Conservation (phyloP, 1,284 basidiomycete species). For the Puccinia triticina region DNA sequence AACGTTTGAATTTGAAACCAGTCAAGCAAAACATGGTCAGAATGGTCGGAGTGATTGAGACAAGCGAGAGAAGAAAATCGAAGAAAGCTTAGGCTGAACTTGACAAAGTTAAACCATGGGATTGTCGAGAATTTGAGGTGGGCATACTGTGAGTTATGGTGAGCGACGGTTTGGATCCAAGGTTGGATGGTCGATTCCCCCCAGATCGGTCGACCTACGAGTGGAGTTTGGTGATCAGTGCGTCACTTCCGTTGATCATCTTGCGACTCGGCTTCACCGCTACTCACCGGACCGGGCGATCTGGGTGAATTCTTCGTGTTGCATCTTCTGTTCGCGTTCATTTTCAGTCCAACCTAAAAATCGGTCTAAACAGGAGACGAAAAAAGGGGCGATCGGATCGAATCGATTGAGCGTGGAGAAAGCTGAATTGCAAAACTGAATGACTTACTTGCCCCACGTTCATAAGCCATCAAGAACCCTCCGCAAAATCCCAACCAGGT, state of each 20-base stretch:
- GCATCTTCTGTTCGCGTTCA: conserved; percentile 58
- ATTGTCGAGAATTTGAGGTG: conserved; percentile 63
- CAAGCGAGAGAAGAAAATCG: not conserved
- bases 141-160: conserved; percentile 87
- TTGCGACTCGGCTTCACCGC: conserved; percentile 68
- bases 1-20: not conserved
- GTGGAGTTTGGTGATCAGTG: conserved; percentile 59
- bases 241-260: conserved; percentile 75
- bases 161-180: conserved; percentile 86
- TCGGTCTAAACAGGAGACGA: conserved; percentile 68
- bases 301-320: conserved; percentile 52
- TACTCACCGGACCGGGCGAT: conserved; percentile 55
- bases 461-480: conserved; percentile 92
- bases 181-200: conserved; percentile 78
- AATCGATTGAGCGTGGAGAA: conserved; percentile 39
- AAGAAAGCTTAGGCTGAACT: conserved; percentile 24
- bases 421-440: conserved; percentile 42
- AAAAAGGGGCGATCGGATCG: conserved; percentile 18
- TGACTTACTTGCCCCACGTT: conserved; percentile 68
- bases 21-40: not conserved
- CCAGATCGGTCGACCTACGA: conserved; percentile 78
- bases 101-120: conserved; percentile 41
- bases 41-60: not conserved
- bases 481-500: conserved; percentile 73
- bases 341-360: conserved; percentile 99